phyloP scores from a whole-genome alignment of 140 eudicot genomes.

The Flaveria floridana region DNA sequence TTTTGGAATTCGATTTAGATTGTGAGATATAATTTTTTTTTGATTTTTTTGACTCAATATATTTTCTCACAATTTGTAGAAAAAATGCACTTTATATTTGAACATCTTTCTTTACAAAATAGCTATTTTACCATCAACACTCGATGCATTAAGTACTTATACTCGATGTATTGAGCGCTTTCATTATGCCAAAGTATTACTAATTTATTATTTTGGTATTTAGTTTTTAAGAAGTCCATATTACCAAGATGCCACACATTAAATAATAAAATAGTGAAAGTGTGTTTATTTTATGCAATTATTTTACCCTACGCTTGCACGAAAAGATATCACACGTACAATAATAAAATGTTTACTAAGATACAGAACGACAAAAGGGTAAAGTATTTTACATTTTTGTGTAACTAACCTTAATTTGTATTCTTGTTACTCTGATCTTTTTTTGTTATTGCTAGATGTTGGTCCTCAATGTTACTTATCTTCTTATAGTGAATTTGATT shows the following conservation, averaged over 20 bases:
- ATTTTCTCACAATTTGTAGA: too few species aligned
- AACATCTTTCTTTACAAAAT: too few species aligned
- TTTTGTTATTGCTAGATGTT: not conserved
- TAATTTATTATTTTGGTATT: too few species aligned
- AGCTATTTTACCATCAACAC: too few species aligned
- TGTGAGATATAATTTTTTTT: too few species aligned
- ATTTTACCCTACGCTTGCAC: not conserved
- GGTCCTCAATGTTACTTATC: not conserved
- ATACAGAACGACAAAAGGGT: not conserved
- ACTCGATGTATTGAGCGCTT: too few species aligned
- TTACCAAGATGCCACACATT: not conserved
- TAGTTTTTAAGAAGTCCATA: not conserved
- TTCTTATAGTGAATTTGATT: not conserved
- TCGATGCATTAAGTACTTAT: too few species aligned
- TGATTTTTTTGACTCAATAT: too few species aligned
- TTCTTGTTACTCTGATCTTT: not conserved
- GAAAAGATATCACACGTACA: not conserved
- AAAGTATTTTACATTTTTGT: too few species aligned
- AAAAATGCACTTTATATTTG: too few species aligned
- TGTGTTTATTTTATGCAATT: not conserved
- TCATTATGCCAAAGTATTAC: too few species aligned
- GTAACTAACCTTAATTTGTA: not conserved
- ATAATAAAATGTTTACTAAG: not conserved
- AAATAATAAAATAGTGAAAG: not conserved
- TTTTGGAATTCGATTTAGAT: too few species aligned